Evolutionary conservation across 148 eudicot genomes (phyloP), one percentile per base, ranked within the genome.

Genomic region (Oxyria digyna): DNA sequence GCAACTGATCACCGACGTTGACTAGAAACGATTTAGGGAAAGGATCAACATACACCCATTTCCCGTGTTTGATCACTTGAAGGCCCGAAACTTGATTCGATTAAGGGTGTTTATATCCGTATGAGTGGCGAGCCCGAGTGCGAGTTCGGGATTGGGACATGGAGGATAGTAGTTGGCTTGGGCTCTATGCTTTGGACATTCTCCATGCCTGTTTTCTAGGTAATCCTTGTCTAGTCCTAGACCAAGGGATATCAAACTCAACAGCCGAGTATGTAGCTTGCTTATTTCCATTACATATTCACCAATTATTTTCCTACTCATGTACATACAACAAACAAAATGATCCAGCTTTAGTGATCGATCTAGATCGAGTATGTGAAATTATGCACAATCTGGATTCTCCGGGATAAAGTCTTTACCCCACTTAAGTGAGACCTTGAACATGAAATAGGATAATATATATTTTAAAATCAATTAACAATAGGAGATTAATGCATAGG

Each of bases 121-220:
- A 32, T 75, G 81, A 52, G 55, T 45, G n/a, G 74, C 42, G 20
- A 72, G 62, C 4, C 80, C 75, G 24, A 75, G 62, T 45, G 73
- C 62, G 54, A 62, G 81, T 15, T 78, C 77, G 8, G 77, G 81
- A 45, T 78, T 33, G 3, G 78, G 81, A 42, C 83, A 77, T 69
- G 83, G 80, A 0, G 81, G 83, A 68, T 77, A 80, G 71, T 80
- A 80, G 78, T 80, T 80, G 40, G 78, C 78, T 67, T 80, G 83
- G 20, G 74, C 72, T 13, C 73, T 72, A 1, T 62, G 54, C 23
- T 14, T 9, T 1, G 73, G 72, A 3, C 49, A 59, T 48, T 71
- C 32, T 18, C 78, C 76, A 13, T 71, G 20, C n/a, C 35, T 69
- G 37, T 17, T 72, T 71, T 75, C 35, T 27, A 75, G 20, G 37